Evolutionary conservation across 2,329 filamentous ascomycete species (phyloP), one percentile per base, ranked within the genome.

Genomic region (Scortechinia acanthostroma): DNA sequence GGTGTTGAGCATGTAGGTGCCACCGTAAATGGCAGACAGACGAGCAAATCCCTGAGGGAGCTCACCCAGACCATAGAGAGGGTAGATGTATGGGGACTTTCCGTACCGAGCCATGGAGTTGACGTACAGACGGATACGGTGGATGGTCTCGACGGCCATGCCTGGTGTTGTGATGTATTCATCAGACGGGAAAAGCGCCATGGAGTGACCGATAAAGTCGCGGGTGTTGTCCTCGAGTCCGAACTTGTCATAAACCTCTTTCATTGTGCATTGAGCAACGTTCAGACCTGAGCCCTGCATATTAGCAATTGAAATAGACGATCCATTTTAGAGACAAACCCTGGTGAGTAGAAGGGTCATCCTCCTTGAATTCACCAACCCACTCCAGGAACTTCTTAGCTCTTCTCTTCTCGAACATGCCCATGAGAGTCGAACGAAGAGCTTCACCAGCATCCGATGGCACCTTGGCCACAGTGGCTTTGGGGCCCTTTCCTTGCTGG

Each of bases 61-160:
- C 73, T 98, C 93, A 62, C 88, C 93, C 43, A 98, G 82, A 50
- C 93, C 93, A 71, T 98, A 98, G 22, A 97, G 83, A 43, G 93
- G 94, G 76, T 98, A 98, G 72, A 98, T 97, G 74, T 97, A 98
- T 42, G 93, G 94, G 13, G 91, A 97, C 71, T 96, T 97, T 68
- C 93, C 93, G 68, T 97, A 97, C 51, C 91, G 83, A 44, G 91
- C 89, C 69, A 98, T 95, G 22, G 91, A 96, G 77, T 95, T 95
- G 55, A 91, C 94, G 68, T 98, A 98, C 42, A 98, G 77, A 53
- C 88, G 82, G 64, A 98, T 96, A 56, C 91, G 89, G 67, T 91
- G 81, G 56, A 98, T 87, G 46, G 88, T 82, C 62, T 95, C 90
- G 55, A 86, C 82, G 40, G 91, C 89, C 59, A 73, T 72, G 52